Percentiles rank a stretch among this genome's conserved stretches.
Evolutionary conservation across 225 moss, liverwort and hornwort genomes (phyloP).

Genomic region (Lunularia cruciata): DNA sequence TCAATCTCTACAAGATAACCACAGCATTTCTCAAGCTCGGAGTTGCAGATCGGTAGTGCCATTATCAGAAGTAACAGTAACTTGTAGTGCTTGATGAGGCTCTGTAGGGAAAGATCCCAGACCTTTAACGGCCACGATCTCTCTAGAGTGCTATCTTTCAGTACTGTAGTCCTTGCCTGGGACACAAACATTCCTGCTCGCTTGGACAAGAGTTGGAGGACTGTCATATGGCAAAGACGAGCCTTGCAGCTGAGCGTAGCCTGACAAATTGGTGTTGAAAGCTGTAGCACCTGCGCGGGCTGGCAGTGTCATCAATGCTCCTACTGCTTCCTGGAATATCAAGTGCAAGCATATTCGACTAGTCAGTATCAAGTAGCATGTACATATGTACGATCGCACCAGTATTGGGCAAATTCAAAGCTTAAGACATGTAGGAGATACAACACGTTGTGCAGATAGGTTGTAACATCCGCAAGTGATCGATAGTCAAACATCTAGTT

Average conservation of each 20-base stretch:
- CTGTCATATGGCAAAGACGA: not conserved
- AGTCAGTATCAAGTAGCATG: not conserved
- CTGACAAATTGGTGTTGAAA: not conserved
- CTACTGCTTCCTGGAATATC: not conserved
- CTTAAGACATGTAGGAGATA: not conserved
- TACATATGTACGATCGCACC: not conserved
- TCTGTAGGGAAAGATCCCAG: too few species aligned
- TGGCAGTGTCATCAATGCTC: constrained; percentile 3
- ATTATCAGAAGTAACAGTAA: too few species aligned
- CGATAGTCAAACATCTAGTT: not conserved
- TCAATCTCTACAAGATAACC: too few species aligned
- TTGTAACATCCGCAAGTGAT: too few species aligned
- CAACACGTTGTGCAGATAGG: not conserved
- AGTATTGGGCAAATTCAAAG: not conserved
- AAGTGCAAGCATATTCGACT: too few species aligned
- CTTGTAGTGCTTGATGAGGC: too few species aligned
- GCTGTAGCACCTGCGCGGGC: constrained; percentile 22
- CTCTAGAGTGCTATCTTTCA: too few species aligned
- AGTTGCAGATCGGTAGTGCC: too few species aligned
- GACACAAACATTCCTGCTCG: not conserved
- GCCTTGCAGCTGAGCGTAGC: not conserved
- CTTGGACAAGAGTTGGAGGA: not conserved
- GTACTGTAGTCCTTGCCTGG: not conserved
- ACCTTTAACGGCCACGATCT: too few species aligned
- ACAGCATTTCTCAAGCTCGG: too few species aligned